Evolutionary conservation across 139 green algal species (phyloP), one percentile per base, ranked within the genome.

Genomic region (Haematococcus sp.): DNA sequence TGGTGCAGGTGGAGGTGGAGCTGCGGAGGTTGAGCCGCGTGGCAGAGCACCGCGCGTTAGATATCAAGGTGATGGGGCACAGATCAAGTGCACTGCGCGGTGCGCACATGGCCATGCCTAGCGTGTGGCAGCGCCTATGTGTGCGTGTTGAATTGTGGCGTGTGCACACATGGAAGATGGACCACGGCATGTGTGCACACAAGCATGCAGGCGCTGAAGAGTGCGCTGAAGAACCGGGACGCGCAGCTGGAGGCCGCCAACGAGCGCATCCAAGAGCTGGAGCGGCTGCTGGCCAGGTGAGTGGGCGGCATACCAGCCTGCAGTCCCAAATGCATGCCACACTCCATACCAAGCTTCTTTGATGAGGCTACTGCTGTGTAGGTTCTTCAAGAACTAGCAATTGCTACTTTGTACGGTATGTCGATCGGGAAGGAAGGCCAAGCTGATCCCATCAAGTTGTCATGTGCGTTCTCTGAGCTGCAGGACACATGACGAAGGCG

Each of bases 191-290:
- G 40, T 40, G 27, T 35, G 30, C 30, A 35, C 4, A 35, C 4
- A 20, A 58, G 11, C 31, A 59, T 2, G 20, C n/a, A 34, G 58
- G 70, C 74, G 54, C 74, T 82, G 7, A 75, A 73, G 34, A 68
- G 55, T 17, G 77, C 78, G 49, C 78, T 84, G 7, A 68, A 78
- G 60, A 78, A 82, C 58, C 60, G 84, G 23, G 81, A 88, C 58
- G 35, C 66, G 33, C 70, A 82, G 52, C 71, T 88, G 72, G 81
- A 81, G 27, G 68, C 32, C 23, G 56, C 76, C 9, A 40, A 52
- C 4, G 77, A 81, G 49, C 70, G 76, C 4, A 59, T 74, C 16
- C 78, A 78, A 7, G 82, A 88, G 63, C 69, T 86, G 55, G 82
- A 90, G 67, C 68, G 33, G 16, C 35, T 76, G 3, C 69, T 90